Percentiles rank a stretch among this genome's conserved stretches.
Evolutionary conservation across 768 basidiomycete species (phyloP).

Genomic region (Inosperma sp.): DNA sequence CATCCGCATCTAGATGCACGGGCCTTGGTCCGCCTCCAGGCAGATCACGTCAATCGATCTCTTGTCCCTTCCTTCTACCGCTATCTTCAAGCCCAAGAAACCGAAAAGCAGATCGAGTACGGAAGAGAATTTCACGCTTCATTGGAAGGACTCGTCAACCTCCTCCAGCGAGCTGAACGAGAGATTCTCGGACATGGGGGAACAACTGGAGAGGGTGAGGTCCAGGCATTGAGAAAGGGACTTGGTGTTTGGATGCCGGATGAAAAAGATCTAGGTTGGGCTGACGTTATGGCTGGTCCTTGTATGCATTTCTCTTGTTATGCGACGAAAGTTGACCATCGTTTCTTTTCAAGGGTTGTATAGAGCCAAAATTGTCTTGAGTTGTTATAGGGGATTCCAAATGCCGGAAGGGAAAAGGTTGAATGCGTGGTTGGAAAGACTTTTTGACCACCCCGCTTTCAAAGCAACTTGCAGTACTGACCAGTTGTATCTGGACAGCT

Average conservation of each 20-base stretch:
- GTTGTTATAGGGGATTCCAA: constrained; percentile 64
- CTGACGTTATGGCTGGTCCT: constrained; percentile 66
- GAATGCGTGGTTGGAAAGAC: constrained; percentile 45
- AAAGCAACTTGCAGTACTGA: constrained; percentile 65
- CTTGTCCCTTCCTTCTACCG: constrained; percentile 72
- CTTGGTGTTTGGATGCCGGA: constrained; percentile 60
- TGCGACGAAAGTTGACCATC: constrained; percentile 1
- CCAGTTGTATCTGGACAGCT: constrained; percentile 63
- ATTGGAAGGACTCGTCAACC: constrained; percentile 45
- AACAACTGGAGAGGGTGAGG: constrained; percentile 37
- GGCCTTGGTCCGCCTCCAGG: constrained; percentile 61
- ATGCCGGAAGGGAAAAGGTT: constrained; percentile 48
- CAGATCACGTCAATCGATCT: constrained; percentile 60
- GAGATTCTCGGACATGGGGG: constrained; percentile 41
- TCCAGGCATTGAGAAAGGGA: constrained; percentile 32
- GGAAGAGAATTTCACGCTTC: constrained; percentile 52
- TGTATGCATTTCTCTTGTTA: constrained; percentile 40
- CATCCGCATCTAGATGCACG: constrained; percentile 48
- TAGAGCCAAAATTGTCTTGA: constrained; percentile 57
- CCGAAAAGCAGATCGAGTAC: constrained; percentile 43
- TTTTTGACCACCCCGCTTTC: constrained; percentile 61
- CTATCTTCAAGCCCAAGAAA: constrained; percentile 65
- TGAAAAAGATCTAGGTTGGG: constrained; percentile 48
- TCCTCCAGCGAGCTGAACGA: constrained; percentile 54
- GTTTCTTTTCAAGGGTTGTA: constrained; percentile 52